These are phyloP conservation scores for Arthrobotrys conoides DNA, from an alignment of 2,329 filamentous ascomycete genomes.

Conservation along the genomic window DNA sequence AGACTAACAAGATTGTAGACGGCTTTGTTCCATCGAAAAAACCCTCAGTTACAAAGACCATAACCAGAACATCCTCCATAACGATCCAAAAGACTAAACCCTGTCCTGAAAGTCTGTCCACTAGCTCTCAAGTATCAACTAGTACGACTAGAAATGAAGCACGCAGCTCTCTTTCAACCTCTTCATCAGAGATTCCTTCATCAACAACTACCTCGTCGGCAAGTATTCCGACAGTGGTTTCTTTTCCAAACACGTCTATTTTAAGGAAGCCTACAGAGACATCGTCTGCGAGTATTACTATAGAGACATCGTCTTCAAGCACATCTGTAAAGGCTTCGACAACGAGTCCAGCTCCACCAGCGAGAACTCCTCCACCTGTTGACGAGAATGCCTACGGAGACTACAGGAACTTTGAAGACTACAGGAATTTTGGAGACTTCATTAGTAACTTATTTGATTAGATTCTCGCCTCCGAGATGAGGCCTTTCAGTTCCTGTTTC, in stretches of 20 bases:
- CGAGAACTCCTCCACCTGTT: neutral
- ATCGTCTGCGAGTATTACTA: neutral
- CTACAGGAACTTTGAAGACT: neutral
- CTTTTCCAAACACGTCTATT: neutral
- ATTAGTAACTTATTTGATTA: neutral
- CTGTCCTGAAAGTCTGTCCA: neutral
- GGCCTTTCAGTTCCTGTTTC: neutral
- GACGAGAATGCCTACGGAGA: slow-evolving; percentile 1
- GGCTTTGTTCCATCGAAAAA: neutral
- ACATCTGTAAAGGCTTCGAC: neutral
- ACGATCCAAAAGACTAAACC: too few species aligned
- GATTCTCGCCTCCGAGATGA: neutral
- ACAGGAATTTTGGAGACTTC: neutral
- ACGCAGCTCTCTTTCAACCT: neutral
- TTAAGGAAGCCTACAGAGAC: too few species aligned
- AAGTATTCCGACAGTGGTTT: neutral
- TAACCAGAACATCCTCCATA: neutral
- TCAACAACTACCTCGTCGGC: neutral
- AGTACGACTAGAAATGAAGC: neutral
- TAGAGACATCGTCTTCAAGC: neutral
- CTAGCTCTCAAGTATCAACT: neutral
- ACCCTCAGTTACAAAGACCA: neutral
- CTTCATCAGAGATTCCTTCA: neutral
- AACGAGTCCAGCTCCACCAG: neutral
- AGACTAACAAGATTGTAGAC: slow-evolving; percentile 3